Evolutionary conservation across 306 rosid genomes (phyloP).

Genomic region (Luffa aegyptiaca): DNA sequence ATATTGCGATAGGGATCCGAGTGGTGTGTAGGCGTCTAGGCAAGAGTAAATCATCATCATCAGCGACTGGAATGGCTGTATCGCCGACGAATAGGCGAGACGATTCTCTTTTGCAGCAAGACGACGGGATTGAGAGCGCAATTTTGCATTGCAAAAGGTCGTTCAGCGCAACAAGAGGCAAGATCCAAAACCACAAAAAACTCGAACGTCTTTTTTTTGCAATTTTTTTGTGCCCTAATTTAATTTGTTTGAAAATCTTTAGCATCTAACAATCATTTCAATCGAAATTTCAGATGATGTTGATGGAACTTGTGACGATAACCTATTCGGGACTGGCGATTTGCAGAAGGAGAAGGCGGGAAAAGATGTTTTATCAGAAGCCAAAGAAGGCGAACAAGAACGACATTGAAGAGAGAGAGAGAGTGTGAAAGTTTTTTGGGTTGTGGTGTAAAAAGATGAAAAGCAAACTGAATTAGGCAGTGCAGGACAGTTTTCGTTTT

Average conservation of each 20-base stretch:
- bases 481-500: slow-evolving; percentile 4
- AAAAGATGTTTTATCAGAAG: slow-evolving; percentile 4
- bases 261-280: neutral
- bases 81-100: slow-evolving; percentile 45
- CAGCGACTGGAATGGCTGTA: slow-evolving; percentile 16
- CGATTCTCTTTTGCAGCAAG: slow-evolving; percentile 58
- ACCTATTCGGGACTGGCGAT: neutral
- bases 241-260: neutral
- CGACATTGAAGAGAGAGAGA: neutral
- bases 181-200: neutral
- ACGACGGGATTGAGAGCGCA: slow-evolving; percentile 90
- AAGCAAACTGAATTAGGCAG: slow-evolving; percentile 10
- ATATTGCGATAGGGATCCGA: slow-evolving; percentile 35
- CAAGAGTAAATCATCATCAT: slow-evolving; percentile 61
- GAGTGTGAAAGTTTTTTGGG: neutral
- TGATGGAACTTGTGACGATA: slow-evolving; percentile 6
- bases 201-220: neutral
- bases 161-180: slow-evolving; percentile 52
- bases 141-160: slow-evolving; percentile 90
- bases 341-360: slow-evolving; percentile 1
- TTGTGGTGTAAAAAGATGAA: slow-evolving; percentile 6
- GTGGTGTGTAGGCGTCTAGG: slow-evolving; percentile 52
- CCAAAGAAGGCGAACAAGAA: neutral
- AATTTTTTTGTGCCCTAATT: neutral
- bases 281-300: slow-evolving; percentile 5